A percentile compares a stretch with the other conserved stretches of the same genome.
Evolutionary conservation across 1,284 basidiomycete species (phyloP).

Genomic region (Pseudozyma hubeiensis): DNA sequence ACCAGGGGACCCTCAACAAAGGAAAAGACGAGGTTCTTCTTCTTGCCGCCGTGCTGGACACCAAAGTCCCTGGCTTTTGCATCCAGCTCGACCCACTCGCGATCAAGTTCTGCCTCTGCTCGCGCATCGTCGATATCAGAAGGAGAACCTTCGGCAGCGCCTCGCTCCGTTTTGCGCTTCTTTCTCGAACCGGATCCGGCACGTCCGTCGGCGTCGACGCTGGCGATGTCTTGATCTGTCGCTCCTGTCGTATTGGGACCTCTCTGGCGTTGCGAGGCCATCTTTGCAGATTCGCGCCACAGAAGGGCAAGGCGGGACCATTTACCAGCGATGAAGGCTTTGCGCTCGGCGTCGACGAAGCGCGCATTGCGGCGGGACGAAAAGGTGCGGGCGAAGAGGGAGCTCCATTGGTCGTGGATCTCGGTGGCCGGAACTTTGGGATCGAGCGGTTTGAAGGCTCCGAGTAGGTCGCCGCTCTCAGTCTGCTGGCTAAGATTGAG

Average conservation of each 20-base stretch:
- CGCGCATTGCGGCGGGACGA: conserved; percentile 89
- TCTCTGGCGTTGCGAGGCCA: conserved; percentile 69
- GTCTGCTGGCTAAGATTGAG: conserved; percentile 97
- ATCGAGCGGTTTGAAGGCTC: conserved; percentile 95
- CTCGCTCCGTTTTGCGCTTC: conserved; percentile 61
- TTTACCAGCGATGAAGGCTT: conserved; percentile 82
- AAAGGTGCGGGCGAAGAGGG: conserved; percentile 88
- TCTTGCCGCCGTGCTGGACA: conserved; percentile 56
- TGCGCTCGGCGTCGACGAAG: conserved; percentile 85
- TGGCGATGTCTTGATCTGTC: conserved; percentile 9
- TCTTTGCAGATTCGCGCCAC: conserved; percentile 82
- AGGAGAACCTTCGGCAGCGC: conserved; percentile 40
- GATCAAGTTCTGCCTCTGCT: conserved; percentile 48
- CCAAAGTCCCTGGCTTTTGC: conserved; percentile 83
- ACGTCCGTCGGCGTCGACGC: conserved; percentile 16
- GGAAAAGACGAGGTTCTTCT: conserved; percentile 74
- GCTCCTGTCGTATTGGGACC: conserved; percentile 69
- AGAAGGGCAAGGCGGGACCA: conserved; percentile 87
- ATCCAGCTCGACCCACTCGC: conserved; percentile 73
- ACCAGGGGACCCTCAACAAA: conserved; percentile 97
- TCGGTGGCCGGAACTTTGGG: conserved; percentile 76
- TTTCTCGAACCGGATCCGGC: conserved; percentile 52
- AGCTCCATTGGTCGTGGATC: conserved; percentile 82
- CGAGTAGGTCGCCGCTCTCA: conserved; percentile 91
- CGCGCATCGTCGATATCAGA: conserved; percentile 38